These are phyloP conservation scores for Alternaria sp. DNA, from an alignment of 2,329 filamentous ascomycete species.

Conservation along the genomic window DNA sequence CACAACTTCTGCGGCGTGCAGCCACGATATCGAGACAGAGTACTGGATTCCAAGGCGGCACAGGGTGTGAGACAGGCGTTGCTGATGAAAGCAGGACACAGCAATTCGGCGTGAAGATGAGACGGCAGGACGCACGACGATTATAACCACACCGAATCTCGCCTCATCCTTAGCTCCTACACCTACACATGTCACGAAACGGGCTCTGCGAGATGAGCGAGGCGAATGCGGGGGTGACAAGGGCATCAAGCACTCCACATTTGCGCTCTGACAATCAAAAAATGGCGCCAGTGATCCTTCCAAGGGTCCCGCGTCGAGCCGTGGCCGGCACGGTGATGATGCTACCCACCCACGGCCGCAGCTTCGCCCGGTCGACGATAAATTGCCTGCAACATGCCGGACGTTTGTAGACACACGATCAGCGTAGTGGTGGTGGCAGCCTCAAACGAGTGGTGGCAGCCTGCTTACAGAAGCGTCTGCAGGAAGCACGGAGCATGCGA, in stretches of 20 bases:
- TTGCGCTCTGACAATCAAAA: constrained; percentile 33
- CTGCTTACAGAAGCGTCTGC: constrained; percentile 36
- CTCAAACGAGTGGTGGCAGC: constrained; percentile 20
- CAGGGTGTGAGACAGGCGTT: constrained; percentile 1
- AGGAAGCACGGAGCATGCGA: constrained; percentile 34
- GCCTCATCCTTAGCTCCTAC: constrained; percentile 27
- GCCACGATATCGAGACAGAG: constrained; percentile 29
- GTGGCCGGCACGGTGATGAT: constrained; percentile 25
- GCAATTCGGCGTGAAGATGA: constrained; percentile 1
- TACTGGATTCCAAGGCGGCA: constrained; percentile 13
- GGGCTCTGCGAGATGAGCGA: constrained; percentile 37
- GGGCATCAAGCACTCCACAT: constrained; percentile 41
- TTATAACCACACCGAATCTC: constrained; percentile 31
- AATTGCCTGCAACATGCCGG: constrained; percentile 35
- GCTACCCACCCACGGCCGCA: constrained; percentile 20
- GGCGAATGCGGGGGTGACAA: constrained; percentile 44
- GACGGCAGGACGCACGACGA: constrained; percentile 21
- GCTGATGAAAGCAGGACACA: constrained; percentile 1
- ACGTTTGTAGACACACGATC: constrained; percentile 5
- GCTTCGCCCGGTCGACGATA: constrained; percentile 28
- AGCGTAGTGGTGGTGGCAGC: constrained; percentile 24
- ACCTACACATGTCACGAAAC: constrained; percentile 21
- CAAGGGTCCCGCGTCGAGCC: constrained; percentile 32
- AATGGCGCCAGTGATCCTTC: constrained; percentile 29
- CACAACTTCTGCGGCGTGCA: constrained; percentile 39